These are phyloP conservation scores for Strobilomyces dryophilus DNA, from an alignment of 768 basidiomycete species.

Conservation along the genomic window DNA sequence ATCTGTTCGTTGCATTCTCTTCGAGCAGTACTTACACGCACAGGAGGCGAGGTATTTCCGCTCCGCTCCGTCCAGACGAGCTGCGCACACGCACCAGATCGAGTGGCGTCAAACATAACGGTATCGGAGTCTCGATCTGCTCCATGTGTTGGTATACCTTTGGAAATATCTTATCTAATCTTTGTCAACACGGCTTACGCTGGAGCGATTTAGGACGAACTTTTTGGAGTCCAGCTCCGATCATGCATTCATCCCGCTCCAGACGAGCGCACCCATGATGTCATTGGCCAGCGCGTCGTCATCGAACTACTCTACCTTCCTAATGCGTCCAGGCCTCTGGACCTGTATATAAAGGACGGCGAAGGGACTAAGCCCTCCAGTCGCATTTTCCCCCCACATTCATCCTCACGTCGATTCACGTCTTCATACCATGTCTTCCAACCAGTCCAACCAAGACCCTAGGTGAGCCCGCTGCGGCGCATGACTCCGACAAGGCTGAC, in stretches of 20 bases:
- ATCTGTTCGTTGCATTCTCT: too few relatives aligned
- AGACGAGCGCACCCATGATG: slow-evolving; percentile 19
- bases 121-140: too few relatives aligned
- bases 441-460: slow-evolving; percentile 21
- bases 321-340: slow-evolving; percentile 23
- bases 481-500: not conserved
- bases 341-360: slow-evolving; percentile 25
- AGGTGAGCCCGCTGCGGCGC: slow-evolving; percentile 17
- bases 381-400: slow-evolving; percentile 6
- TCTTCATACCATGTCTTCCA: not conserved
- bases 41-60: too few relatives aligned
- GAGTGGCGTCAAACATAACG: too few relatives aligned
- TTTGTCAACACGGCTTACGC: not conserved
- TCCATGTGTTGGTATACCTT: too few relatives aligned
- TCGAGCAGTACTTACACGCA: too few relatives aligned
- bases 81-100: too few relatives aligned
- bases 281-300: slow-evolving; percentile 25
- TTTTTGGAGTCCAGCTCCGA: not conserved
- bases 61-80: too few relatives aligned
- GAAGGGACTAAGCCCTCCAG: not conserved
- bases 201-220: not conserved
- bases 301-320: slow-evolving; percentile 22
- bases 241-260: not conserved
- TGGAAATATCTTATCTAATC: not conserved
- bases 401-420: not conserved